Conservation (phyloP, 495 filamentous ascomycete species). For the Trichocladium antarcticum region DNA sequence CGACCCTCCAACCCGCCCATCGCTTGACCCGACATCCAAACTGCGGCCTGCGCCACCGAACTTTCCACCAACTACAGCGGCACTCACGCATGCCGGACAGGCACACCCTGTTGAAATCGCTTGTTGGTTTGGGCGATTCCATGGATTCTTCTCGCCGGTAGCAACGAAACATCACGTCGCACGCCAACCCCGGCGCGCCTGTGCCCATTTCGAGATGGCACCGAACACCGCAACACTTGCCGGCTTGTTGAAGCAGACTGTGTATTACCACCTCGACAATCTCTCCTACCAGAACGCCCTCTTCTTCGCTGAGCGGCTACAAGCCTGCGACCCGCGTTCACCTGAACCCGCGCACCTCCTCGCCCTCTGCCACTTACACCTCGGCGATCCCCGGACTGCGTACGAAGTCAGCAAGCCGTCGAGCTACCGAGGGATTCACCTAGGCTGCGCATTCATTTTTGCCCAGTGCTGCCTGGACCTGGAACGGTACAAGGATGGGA, state of each 20-base stretch:
- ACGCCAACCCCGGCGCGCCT: slow-evolving; percentile 9
- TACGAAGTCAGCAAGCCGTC: slow-evolving; percentile 57
- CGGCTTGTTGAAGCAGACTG: slow-evolving; percentile 66
- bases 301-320: slow-evolving; percentile 78
- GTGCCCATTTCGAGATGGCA: slow-evolving; percentile 45
- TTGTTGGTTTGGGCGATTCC: slow-evolving; percentile 10
- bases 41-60: too few relatives aligned
- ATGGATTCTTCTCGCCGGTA: slow-evolving; percentile 23
- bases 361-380: slow-evolving; percentile 68
- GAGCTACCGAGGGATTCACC: slow-evolving; percentile 55
- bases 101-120: neutral
- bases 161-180: slow-evolving; percentile 17
- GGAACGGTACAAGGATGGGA: slow-evolving; percentile 66
- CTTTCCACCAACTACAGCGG: neutral
- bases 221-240: slow-evolving; percentile 55
- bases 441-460: slow-evolving; percentile 85
- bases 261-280: slow-evolving; percentile 91
- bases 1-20: slow-evolving; percentile 7
- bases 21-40: slow-evolving; percentile 1
- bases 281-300: slow-evolving; percentile 77
- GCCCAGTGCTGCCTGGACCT: slow-evolving; percentile 77
- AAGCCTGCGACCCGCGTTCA: slow-evolving; percentile 67
- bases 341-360: slow-evolving; percentile 74
- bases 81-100: neutral
- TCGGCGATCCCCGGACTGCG: slow-evolving; percentile 55